Evolutionary conservation across 108 stramenopile genomes (phyloP), one percentile per base, ranked within the genome.

Genomic region (Cyclotella choctawhatcheeana): DNA sequence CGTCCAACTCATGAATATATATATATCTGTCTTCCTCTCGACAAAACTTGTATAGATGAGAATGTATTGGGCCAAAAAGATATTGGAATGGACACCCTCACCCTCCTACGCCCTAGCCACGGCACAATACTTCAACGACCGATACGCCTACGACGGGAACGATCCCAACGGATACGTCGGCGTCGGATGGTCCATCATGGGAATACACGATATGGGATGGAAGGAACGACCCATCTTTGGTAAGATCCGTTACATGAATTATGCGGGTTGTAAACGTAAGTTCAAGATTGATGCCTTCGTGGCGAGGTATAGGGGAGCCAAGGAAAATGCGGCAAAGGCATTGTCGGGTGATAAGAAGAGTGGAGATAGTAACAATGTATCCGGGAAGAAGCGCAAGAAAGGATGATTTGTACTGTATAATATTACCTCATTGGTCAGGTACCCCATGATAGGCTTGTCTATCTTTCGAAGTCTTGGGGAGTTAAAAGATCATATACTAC

Each of bases 21-120:
- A 31, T 24, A 21, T 17, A 34, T 48, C 56, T 0, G 48, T 37
- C 2, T 33, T 40, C 2, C 14, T 8, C 7, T 40, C n/a, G n/a
- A n/a, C n/a, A n/a, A n/a, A n/a, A n/a, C n/a, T n/a, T n/a, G n/a
- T n/a, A n/a, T n/a, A 82, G 81, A 70, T 94, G 83, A 87, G 99
- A 33, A 99, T 99, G 99, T 99, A 99, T 76, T 99, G 99, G 99
- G 99, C 99, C 33, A 99, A 99, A 79, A 99, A 99, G 78, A 95
- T 99, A 58, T 83, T 99, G 34, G 97, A 98, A 74, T 99, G 99
- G 99, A 96, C 99, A 0, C 64, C 77, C 24, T 74, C 88, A 5
- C 98, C 99, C 4, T 76, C 74, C 10, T 79, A 89, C 32, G 99
- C 99, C 3, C 78, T 99, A 5, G 78, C 76, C 29, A 87, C 83